Percentiles rank a stretch among this genome's conserved stretches.
Evolutionary conservation across 75 land plant species (phyloP).

Genomic region (Pinus albicaulis): DNA sequence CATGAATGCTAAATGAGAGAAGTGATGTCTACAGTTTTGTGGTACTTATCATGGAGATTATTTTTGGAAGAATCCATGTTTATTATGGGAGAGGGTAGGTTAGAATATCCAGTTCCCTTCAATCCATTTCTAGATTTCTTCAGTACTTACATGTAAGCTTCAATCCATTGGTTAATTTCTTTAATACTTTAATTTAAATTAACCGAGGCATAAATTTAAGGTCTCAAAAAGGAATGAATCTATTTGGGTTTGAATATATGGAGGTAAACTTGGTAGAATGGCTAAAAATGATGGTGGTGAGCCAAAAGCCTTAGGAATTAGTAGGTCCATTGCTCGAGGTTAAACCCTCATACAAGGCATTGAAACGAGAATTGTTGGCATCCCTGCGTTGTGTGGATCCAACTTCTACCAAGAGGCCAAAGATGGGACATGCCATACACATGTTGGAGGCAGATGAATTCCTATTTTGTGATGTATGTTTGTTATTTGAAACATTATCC

Average conservation of each 20-base stretch:
- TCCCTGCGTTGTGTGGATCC: conserved; percentile 65
- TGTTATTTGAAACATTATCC: too few relatives aligned
- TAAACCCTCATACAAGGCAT: conserved; percentile 48
- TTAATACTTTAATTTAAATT: not conserved
- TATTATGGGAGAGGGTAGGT: conserved; percentile 48
- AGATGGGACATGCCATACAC: conserved; percentile 70
- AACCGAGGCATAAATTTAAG: not conserved
- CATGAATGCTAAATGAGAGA: conserved; percentile 50
- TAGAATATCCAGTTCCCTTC: not conserved
- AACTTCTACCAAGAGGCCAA: conserved; percentile 60
- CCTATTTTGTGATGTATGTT: not conserved
- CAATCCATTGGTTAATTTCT: too few relatives aligned
- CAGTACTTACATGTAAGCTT: too few relatives aligned
- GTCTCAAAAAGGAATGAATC: not conserved
- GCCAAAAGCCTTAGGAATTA: conserved; percentile 46
- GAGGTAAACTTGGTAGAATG: conserved; percentile 76
- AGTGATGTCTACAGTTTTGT: conserved; percentile 62
- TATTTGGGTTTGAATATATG: not conserved
- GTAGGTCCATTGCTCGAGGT: conserved; percentile 48
- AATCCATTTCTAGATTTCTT: too few relatives aligned
- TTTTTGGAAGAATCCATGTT: conserved; percentile 47
- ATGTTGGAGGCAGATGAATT: conserved; percentile 68
- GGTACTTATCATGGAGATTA: conserved; percentile 44
- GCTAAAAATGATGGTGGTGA: conserved; percentile 54
- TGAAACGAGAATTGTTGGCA: conserved; percentile 53